These are phyloP conservation scores for Kentomonas sorsogonicus DNA, from an alignment of 208 protist species.

Conservation along the genomic window DNA sequence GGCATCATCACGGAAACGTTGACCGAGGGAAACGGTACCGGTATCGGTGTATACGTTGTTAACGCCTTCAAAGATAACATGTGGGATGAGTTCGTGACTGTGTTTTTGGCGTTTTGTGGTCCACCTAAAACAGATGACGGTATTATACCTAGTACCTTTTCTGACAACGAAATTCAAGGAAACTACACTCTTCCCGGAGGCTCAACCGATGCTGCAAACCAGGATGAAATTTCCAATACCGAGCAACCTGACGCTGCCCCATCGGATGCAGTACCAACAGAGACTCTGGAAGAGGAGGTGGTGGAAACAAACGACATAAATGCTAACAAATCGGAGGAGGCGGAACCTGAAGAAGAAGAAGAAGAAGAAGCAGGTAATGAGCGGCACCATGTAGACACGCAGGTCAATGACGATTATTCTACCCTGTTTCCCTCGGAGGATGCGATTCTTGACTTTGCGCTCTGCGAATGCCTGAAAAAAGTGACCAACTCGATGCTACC, in stretches of 20 bases:
- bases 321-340: too few relatives aligned
- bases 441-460: slow-evolving; percentile 39
- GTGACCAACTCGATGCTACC: slow-evolving; percentile 35
- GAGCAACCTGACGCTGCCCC: too few relatives aligned
- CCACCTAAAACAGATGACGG: slow-evolving; percentile 11
- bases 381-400: too few relatives aligned
- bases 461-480: slow-evolving; percentile 45
- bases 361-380: too few relatives aligned
- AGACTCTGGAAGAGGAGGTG: too few relatives aligned
- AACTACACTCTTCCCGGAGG: too few relatives aligned
- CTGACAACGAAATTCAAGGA: slow-evolving; percentile 23
- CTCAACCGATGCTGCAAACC: too few relatives aligned
- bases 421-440: slow-evolving; percentile 26
- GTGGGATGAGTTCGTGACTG: slow-evolving; percentile 44
- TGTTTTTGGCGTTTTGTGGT: slow-evolving; percentile 26
- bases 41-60: slow-evolving; percentile 55
- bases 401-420: too few relatives aligned
- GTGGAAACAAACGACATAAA: too few relatives aligned
- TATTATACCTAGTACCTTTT: slow-evolving; percentile 21
- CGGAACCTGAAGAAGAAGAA: too few relatives aligned
- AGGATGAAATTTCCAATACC: too few relatives aligned
- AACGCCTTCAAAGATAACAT: slow-evolving; percentile 56
- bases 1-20: slow-evolving; percentile 50
- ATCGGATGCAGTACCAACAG: too few relatives aligned
- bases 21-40: slow-evolving; percentile 10